phyloP scores from a whole-genome alignment of 1,139 yeast species.

The Candida mesenterica region DNA sequence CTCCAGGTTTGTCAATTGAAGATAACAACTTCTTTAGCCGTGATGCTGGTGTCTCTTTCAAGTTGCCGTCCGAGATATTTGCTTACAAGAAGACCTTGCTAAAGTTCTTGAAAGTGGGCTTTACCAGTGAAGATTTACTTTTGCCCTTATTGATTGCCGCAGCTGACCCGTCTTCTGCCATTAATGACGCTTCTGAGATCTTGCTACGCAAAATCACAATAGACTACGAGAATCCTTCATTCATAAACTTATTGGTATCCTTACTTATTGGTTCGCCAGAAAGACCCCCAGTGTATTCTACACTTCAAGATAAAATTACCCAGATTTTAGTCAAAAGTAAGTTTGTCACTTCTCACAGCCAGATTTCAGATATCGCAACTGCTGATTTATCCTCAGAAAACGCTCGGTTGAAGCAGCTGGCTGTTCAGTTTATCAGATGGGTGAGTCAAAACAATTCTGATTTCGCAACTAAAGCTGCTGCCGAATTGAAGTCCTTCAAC shows the following conservation, averaged over 20 bases:
- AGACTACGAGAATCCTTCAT: constrained; percentile 48
- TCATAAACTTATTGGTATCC: constrained; percentile 43
- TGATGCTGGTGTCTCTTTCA: constrained; percentile 63
- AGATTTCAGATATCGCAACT: constrained; percentile 45
- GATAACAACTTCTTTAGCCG: constrained; percentile 63
- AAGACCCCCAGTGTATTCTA: constrained; percentile 52
- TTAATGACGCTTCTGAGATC: constrained; percentile 53
- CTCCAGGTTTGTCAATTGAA: constrained; percentile 61
- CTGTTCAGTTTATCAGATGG: constrained; percentile 64
- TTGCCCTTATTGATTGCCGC: constrained; percentile 62
- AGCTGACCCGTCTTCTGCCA: constrained; percentile 54
- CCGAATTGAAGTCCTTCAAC: constrained; percentile 28
- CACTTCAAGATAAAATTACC: constrained; percentile 60
- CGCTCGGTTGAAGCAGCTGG: constrained; percentile 44
- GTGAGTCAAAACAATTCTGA: constrained; percentile 29
- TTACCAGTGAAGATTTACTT: constrained; percentile 33
- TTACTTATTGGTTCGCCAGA: constrained; percentile 47
- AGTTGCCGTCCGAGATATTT: constrained; percentile 45
- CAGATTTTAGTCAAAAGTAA: constrained; percentile 52
- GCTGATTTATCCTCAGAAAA: constrained; percentile 58
- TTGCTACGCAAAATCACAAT: constrained; percentile 49
- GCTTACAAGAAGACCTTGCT: constrained; percentile 41
- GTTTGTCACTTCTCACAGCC: constrained; percentile 40
- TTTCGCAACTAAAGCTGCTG: constrained; percentile 10
- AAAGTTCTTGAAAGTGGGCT: constrained; percentile 39